Evolutionary conservation across 1,284 basidiomycete species (phyloP).

Genomic region (Porogramme epimiltina): DNA sequence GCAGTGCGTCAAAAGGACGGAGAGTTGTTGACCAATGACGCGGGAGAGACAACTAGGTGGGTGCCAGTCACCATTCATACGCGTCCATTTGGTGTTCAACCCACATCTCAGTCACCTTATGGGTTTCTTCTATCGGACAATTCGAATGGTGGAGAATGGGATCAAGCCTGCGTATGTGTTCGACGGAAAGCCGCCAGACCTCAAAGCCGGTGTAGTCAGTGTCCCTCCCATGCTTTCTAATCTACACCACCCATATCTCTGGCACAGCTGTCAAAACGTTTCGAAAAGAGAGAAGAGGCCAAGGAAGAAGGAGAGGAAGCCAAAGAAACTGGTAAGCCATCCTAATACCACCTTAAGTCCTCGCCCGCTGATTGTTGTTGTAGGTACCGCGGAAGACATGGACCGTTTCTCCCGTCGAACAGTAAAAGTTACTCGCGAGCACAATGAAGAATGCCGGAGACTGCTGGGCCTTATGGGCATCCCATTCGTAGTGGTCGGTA

Average conservation of each 20-base stretch:
- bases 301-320: constrained; percentile 95
- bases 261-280: constrained; percentile 85
- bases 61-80: not conserved
- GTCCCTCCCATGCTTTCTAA: not conserved
- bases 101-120: constrained; percentile 77
- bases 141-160: constrained; percentile 98
- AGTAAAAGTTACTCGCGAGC: constrained; percentile 93
- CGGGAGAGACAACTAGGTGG: constrained; percentile 90
- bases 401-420: constrained; percentile 90
- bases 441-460: constrained; percentile 94
- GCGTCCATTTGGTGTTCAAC: not conserved
- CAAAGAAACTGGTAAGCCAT: constrained; percentile 78
- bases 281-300: constrained; percentile 89
- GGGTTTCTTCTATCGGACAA: constrained; percentile 98
- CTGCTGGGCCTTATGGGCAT: constrained; percentile 96
- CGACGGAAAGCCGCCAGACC: constrained; percentile 96
- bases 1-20: constrained; percentile 96
- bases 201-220: constrained; percentile 95
- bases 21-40: constrained; percentile 95
- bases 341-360: not conserved
- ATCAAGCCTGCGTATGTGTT: constrained; percentile 99
- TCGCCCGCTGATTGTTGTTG: not conserved
- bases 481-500: constrained; percentile 84
- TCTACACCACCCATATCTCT: not conserved
- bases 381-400: constrained; percentile 87